These are phyloP conservation scores for Calophaca sinica DNA, from an alignment of 306 rosid species.

Conservation along the genomic window DNA sequence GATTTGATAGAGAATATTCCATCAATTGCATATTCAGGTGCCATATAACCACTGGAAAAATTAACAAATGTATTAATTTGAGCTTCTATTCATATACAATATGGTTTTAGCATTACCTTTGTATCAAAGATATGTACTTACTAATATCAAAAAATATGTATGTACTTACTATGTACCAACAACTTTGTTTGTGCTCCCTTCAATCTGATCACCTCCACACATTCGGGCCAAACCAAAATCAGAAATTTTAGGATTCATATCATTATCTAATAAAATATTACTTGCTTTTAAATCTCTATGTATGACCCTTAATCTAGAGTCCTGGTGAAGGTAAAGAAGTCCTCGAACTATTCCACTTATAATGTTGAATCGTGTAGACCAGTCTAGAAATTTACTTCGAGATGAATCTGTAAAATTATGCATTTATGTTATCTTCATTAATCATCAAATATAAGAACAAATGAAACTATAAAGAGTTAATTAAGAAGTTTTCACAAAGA, in stretches of 20 bases:
- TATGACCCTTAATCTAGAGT: constrained; percentile 40
- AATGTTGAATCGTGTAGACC: not conserved
- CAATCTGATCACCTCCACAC: constrained; percentile 34
- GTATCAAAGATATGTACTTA: too few relatives aligned
- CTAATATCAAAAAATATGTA: not conserved
- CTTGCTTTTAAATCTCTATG: constrained; percentile 31
- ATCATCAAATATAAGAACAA: too few relatives aligned
- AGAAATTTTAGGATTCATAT: constrained; percentile 29
- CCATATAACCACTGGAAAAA: constrained; percentile 30
- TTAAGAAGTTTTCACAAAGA: too few relatives aligned
- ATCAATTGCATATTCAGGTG: constrained; percentile 32
- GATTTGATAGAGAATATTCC: constrained; percentile 39
- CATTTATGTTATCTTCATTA: too few relatives aligned
- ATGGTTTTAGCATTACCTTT: too few relatives aligned
- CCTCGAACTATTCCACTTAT: constrained; percentile 33
- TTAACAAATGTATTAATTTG: not conserved
- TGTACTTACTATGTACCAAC: constrained; percentile 44
- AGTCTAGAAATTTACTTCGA: not conserved
- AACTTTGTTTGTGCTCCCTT: constrained; percentile 25
- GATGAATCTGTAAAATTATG: not conserved
- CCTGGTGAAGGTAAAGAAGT: constrained; percentile 38
- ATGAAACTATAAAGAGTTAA: too few relatives aligned
- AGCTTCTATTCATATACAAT: not conserved
- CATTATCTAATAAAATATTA: constrained; percentile 33
- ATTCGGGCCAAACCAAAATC: constrained; percentile 42